Evolutionary conservation across 2,329 filamentous ascomycete genomes (phyloP).

Genomic region (Fusarium sp.): DNA sequence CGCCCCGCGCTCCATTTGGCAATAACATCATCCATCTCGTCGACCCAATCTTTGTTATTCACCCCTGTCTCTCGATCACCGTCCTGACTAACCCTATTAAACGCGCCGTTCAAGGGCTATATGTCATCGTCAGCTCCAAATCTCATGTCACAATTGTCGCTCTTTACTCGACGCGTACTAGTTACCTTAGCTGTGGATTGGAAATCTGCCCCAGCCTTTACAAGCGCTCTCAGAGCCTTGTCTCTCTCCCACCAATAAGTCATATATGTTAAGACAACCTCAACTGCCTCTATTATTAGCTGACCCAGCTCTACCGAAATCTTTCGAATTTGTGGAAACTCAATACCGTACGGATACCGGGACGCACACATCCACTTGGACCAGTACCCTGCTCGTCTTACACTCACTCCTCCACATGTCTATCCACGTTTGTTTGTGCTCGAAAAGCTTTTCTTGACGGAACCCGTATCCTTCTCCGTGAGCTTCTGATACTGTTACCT

Average conservation of each 20-base stretch:
- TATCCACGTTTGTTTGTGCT: conserved; percentile 26
- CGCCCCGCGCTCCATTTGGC: conserved; percentile 38
- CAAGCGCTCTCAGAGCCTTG: conserved; percentile 3
- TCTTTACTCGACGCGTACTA: conserved; percentile 19
- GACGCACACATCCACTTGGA: conserved; percentile 22
- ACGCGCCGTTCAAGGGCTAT: conserved; percentile 15
- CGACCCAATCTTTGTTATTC: conserved; percentile 34
- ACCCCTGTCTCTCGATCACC: conserved; percentile 27
- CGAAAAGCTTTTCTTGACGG: conserved; percentile 13
- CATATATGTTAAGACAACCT: conserved; percentile 13
- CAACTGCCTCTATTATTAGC: conserved; percentile 25
- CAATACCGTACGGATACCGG: conserved; percentile 7
- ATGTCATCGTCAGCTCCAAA: conserved; percentile 22
- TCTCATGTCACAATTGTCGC: conserved; percentile 11
- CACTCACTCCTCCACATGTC: conserved; percentile 21
- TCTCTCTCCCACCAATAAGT: conserved; percentile 15
- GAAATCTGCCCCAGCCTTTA: conserved; percentile 2
- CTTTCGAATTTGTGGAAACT: conserved; percentile 23
- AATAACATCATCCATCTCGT: conserved; percentile 43
- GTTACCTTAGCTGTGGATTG: background rate
- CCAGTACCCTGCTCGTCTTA: conserved; percentile 7
- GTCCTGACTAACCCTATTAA: conserved; percentile 27
- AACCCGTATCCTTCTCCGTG: conserved; percentile 17
- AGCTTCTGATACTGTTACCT: conserved; percentile 16
- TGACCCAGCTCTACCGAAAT: conserved; percentile 1